Evolutionary conservation across 208 protist species (phyloP), one percentile per base, ranked within the genome.

Genomic region (Trypanosoma mega): DNA sequence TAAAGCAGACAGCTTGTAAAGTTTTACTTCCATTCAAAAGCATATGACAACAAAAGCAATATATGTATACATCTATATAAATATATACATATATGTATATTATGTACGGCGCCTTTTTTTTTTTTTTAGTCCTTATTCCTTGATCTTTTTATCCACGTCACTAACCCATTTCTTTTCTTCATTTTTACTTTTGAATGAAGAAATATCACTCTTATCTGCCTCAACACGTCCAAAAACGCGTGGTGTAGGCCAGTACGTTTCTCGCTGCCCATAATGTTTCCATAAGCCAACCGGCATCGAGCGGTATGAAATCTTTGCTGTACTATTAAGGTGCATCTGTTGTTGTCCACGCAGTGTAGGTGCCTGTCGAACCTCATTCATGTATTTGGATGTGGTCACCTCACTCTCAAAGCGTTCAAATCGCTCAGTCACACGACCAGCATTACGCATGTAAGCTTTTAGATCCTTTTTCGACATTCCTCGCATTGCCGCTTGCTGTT

Each of bases 261-360:
- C 74, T 31, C 62, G 64, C 66, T 84, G 61, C 0, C 86, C 86
- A 68, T 96, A 96, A 16, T 66, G 72, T 72, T 96, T 96, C 82
- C 78, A 93, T 69, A 96, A 62, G 0, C 90, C 90, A 1, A 81
- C 74, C 11, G 90, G 90, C 86, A 93, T 93, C 3, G 90, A 91
- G 45, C 84, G 79, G 68, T 92, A 96, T 66, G 87, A 90, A 57
- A 96, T 93, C 55, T 90, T 90, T 26, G 83, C 81, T 0, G 85
- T 92, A 16, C 83, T 86, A 73, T 93, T 93, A 24, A 93, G 68
- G 60, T 96, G 86, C 90, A 96, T 93, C 72, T 96, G 84, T 61
- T 85, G 52, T 76, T 85, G 83, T 37, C 84, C 90, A 23, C 90
- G 90, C 49, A 89, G 53, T 44, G 90, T 96, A 47, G 67, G 66